phyloP scores from a whole-genome alignment of 306 rosid species.

The Psophocarpus tetragonolobus region DNA sequence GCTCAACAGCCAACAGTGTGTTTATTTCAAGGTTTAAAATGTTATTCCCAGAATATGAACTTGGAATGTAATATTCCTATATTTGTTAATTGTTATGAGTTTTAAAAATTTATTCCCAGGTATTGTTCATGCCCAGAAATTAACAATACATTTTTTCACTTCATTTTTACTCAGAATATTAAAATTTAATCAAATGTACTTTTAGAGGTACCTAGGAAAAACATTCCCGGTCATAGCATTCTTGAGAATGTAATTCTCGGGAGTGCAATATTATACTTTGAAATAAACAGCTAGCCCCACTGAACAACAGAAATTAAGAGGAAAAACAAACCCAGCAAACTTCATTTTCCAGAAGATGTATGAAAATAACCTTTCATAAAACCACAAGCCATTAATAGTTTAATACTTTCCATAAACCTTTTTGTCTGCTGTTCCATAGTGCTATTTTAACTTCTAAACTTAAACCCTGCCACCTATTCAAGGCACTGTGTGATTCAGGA shows the following conservation, averaged over 20 bases:
- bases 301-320: conserved; percentile 18
- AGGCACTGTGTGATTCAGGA: background rate
- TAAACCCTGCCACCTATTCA: background rate
- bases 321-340: conserved; percentile 19
- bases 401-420: conserved; percentile 15
- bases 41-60: background rate
- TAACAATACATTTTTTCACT: background rate
- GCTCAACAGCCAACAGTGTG: conserved; percentile 2
- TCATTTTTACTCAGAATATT: background rate
- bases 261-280: background rate
- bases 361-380: conserved; percentile 14
- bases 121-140: background rate
- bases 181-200: background rate
- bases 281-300: background rate
- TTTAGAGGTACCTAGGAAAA: background rate
- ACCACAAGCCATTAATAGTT: background rate
- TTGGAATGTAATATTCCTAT: background rate
- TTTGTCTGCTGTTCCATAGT: background rate
- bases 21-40: background rate
- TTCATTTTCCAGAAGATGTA: conserved; percentile 17
- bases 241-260: background rate
- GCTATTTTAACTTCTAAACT: conserved; percentile 30
- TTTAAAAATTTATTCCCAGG: background rate
- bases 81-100: background rate
- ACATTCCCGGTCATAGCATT: background rate